These are phyloP conservation scores for Brassica rapa DNA, from an alignment of 345 rosid genomes.

Conservation along the genomic window DNA sequence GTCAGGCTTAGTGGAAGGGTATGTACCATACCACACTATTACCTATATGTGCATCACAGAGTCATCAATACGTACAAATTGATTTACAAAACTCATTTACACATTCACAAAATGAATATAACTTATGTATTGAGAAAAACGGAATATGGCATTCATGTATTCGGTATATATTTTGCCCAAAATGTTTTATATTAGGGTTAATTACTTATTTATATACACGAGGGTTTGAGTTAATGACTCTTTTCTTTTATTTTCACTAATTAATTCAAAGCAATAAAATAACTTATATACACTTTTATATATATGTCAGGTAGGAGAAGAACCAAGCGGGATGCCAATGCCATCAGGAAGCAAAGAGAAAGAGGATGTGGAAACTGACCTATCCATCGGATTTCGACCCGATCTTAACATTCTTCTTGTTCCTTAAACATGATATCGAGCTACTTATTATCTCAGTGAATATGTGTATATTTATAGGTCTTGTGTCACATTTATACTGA, in stretches of 20 bases:
- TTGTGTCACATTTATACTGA: too few relatives aligned
- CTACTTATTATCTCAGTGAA: neutral
- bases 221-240: too few relatives aligned
- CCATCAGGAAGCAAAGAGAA: neutral
- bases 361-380: slow-evolving; percentile 52
- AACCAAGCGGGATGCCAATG: slow-evolving; percentile 10
- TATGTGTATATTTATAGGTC: neutral
- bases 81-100: neutral
- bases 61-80: neutral
- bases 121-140: neutral
- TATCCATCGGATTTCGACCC: slow-evolving; percentile 49
- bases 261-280: neutral
- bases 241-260: neutral
- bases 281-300: too few relatives aligned
- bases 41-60: neutral
- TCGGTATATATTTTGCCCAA: neutral
- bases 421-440: neutral
- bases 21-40: slow-evolving; percentile 12
- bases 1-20: slow-evolving; percentile 48
- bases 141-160: neutral
- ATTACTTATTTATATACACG: neutral
- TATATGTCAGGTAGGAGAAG: neutral
- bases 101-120: neutral
- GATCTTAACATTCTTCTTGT: slow-evolving; percentile 5
- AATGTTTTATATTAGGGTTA: neutral